phyloP scores from a whole-genome alignment of 306 rosid genomes.

The Aeschynomene evenia region DNA sequence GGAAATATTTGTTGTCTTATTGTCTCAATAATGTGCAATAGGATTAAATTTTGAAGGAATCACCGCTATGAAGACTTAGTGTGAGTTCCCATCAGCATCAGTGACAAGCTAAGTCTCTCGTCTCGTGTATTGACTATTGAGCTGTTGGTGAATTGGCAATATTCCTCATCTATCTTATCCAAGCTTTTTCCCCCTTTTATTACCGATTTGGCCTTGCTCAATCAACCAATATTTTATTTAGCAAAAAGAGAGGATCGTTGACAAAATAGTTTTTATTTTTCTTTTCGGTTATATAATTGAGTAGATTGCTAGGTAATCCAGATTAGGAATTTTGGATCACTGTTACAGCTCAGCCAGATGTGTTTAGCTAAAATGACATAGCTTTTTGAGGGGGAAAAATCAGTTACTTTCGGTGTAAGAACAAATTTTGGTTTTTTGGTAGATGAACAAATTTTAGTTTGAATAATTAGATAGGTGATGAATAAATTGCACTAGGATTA shows the following conservation, averaged over 20 bases:
- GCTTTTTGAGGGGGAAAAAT: not conserved
- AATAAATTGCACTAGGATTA: no score
- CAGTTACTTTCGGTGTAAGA: no score
- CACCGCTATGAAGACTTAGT: not conserved
- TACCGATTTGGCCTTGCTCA: not conserved
- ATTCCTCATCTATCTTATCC: not conserved
- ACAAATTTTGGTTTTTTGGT: no score
- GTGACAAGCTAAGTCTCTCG: not conserved
- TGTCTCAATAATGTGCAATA: not conserved
- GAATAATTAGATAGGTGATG: no score
- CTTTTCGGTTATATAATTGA: not conserved
- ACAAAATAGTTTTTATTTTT: constrained; percentile 14
- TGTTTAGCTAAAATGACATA: not conserved
- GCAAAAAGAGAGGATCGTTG: not conserved
- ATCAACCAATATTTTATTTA: not conserved
- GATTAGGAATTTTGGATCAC: constrained; percentile 3
- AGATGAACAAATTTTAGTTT: no score
- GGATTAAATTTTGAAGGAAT: not conserved
- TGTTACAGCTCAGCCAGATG: constrained; percentile 20
- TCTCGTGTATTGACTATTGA: no score
- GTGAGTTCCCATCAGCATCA: not conserved
- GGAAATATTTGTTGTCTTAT: not conserved
- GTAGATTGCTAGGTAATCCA: not conserved
- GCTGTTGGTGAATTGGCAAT: constrained; percentile 1
- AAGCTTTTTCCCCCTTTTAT: not conserved